Percentiles rank a stretch among this genome's conserved stretches.
phyloP scores from a whole-genome alignment of 768 basidiomycete species.

The Lentinula sp. region DNA sequence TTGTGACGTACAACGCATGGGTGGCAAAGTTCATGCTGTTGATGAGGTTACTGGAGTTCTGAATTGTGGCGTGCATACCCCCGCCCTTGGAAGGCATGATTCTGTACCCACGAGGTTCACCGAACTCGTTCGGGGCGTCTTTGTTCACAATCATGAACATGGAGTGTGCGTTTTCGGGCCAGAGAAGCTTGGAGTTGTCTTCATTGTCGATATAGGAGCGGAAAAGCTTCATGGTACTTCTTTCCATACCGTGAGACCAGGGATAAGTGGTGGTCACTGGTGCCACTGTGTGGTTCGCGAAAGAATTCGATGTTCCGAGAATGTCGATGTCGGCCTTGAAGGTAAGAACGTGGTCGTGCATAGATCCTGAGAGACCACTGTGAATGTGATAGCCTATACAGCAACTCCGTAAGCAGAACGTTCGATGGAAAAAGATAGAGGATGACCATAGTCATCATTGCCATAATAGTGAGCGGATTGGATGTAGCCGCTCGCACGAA shows the following conservation, averaged over 20 bases:
- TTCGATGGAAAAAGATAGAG: neutral
- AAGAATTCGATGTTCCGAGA: constrained; percentile 43
- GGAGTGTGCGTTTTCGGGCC: constrained; percentile 39
- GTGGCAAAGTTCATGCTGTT: constrained; percentile 50
- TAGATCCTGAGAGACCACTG: constrained; percentile 26
- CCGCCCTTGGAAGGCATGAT: constrained; percentile 39
- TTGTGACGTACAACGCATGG: constrained; percentile 41
- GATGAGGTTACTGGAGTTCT: constrained; percentile 28
- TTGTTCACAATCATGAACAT: constrained; percentile 41
- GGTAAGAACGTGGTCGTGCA: constrained; percentile 53
- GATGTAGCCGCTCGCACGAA: constrained; percentile 52
- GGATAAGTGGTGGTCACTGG: constrained; percentile 34
- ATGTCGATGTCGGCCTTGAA: constrained; percentile 53
- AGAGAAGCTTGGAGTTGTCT: constrained; percentile 36
- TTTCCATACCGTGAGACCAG: constrained; percentile 35
- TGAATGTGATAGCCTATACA: constrained; percentile 12
- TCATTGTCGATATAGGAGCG: constrained; percentile 36
- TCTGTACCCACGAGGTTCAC: constrained; percentile 38
- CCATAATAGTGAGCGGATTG: constrained; percentile 45
- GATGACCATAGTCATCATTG: constrained; percentile 34
- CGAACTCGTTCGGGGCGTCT: constrained; percentile 35
- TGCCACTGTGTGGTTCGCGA: constrained; percentile 36
- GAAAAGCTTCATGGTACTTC: constrained; percentile 22
- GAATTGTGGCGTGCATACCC: constrained; percentile 25
- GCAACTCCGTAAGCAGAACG: neutral